Base-by-base conservation (phyloP, 1,284 basidiomycete genomes). In the Cystobasidium pallidum region DNA sequence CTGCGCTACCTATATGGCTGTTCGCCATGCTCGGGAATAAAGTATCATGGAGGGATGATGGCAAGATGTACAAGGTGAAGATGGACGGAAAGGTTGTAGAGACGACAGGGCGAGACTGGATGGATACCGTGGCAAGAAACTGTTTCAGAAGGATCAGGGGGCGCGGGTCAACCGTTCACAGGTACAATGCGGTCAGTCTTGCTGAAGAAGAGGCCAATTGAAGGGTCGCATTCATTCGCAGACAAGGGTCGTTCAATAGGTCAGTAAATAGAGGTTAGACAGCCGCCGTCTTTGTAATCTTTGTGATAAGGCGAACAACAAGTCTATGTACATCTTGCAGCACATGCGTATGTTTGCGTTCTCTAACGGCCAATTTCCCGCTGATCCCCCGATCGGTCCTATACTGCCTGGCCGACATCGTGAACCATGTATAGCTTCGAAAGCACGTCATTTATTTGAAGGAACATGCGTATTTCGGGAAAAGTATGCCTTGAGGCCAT, bases 1-100 rank as follows among this genome's bases (percentile, higher is more conserved):
- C 94, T 67, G 88, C 94, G 0, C 82, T 96, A 17, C 93, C 93
- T 0, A 91, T 96, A 73, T 97, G 89, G 87, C 63, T 88, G 2
- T 83, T 88, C 73, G 93, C 91, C 3, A 87, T 96, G 72, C 80
- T 88, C 58, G 92, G 93, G 24, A 86, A 87, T 78, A 86, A 87
- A 66, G 91, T 97, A 28, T 83, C 85, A 0, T 97, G 94, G 94
- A 85, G 94, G 78, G 92, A 78, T 49, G 75, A 76, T 49, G 76
- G 75, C 0, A 67, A 65, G 19, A 61, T 72, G 21, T 79, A 78
- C 64, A 66, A 66, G 10, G 78, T 79, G 0, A 49, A 58, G 49
- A 54, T 55, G 3, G 77, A 79, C 55, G 77, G 77, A 11, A 77
- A 66, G 34, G 78, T 78, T 6, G 58, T 62, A 26, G 36, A 47